Base-by-base conservation (phyloP, 2,329 filamentous ascomycete genomes). In the Drechslerella dactyloides region DNA sequence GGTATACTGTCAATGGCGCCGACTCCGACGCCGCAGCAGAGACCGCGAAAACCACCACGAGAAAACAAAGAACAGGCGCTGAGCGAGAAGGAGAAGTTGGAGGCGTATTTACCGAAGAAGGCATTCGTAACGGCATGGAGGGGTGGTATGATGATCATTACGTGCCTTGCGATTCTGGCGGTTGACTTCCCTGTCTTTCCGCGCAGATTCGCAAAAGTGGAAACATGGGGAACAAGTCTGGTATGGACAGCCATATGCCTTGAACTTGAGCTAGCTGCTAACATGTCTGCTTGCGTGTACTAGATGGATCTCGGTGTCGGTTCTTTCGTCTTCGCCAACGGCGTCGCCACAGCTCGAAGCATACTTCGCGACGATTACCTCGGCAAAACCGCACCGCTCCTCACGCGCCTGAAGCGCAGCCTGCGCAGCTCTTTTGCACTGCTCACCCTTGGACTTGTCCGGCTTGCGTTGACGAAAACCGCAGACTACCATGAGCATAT, bases 151-250 rank as follows among this genome's bases (percentile, higher is more conserved):
- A 87, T 99, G 84, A 84, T 96, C 56, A 85, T 90, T 75, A 99
- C 94, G 6, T 96, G 91, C 77, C 81, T 94, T 51, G 90, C 91
- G 58, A 97, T 99, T 75, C 85, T 99, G n/a, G 94, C 94, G 15
- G 94, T 99, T 57, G 94, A 99, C 80, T 99, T 99, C 79, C 87
- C 85, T 17, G 84, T 97, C 69, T 99, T 99, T 77, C 94, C 94
- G 1, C 87, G 94, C 27, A 89, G 94, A 33, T 97, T 97, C 79
- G 94, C 92, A 65, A 99, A 99, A 82, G 94, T 96, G 1, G 94
- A 99, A 81, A 97, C 91, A n/a, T 99, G 94, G 91, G 94, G 94
- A 61, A 97, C 93, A 0, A 97, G 93, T n/a, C 82, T 99, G 73
- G 72, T 70, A 65, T 2, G 61, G n/a, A 15, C 21, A 10, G 21